Percentiles rank a stretch among this genome's conserved stretches.
Conservation (phyloP, 2,329 filamentous ascomycete species). For the Lachnellula suecica region DNA sequence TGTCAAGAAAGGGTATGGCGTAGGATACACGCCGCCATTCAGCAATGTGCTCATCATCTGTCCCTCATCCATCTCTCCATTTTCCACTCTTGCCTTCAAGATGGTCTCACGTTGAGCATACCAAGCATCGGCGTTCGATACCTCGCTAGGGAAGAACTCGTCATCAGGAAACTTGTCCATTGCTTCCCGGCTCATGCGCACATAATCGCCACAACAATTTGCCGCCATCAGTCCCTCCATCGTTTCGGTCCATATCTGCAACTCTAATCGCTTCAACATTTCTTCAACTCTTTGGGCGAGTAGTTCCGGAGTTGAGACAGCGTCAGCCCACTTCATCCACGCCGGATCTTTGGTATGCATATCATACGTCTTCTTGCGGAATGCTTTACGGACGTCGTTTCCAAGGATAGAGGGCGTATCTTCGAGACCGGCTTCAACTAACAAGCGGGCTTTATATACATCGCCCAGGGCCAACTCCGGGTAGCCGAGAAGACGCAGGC, state of each 20-base stretch:
- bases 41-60: conserved; percentile 19
- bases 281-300: conserved; percentile 16
- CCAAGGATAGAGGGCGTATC: conserved; percentile 21
- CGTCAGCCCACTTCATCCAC: conserved; percentile 20
- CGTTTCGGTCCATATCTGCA: conserved; percentile 28
- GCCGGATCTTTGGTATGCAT: conserved; percentile 26
- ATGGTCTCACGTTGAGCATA: conserved; percentile 21
- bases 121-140: conserved; percentile 26
- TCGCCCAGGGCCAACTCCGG: conserved; percentile 34
- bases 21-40: conserved; percentile 27
- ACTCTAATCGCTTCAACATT: conserved; percentile 25
- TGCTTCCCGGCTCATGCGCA: conserved; percentile 23
- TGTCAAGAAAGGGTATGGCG: conserved; percentile 26
- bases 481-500: conserved; percentile 28
- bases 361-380: conserved; percentile 23
- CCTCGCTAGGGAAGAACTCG: conserved; percentile 25
- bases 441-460: conserved; percentile 31
- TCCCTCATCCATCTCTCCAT: conserved; percentile 20
- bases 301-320: conserved; percentile 23
- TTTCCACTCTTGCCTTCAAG: conserved; percentile 15
- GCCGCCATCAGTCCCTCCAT: conserved; percentile 30
- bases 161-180: conserved; percentile 27
- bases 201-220: conserved; percentile 27
- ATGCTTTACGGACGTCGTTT: conserved; percentile 27
- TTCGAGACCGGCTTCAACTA: conserved; percentile 26